Base-by-base conservation (phyloP, 1,284 basidiomycete species). In the Ustilago xerochloae region DNA sequence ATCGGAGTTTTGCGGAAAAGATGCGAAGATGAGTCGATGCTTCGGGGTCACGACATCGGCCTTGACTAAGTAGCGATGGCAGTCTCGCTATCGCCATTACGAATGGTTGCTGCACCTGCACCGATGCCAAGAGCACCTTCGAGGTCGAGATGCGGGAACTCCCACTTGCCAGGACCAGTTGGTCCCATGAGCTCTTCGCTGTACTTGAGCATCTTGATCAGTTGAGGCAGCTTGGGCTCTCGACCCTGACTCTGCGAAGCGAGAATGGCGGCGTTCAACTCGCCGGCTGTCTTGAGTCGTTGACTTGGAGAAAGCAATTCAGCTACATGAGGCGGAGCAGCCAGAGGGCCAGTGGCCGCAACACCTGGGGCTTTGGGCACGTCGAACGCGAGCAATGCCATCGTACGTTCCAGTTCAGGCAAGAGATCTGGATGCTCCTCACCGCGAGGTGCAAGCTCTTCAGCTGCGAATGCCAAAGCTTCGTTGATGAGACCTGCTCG, bases 381-480 rank as follows among this genome's bases (percentile, higher is more conserved):
- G 43, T 93, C 92, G 85, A 97, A 98, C 8, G 94, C 95, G 8
- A 99, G 87, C 45, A 99, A 86, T 22, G 94, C 93, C 94, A 99
- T 98, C 18, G 95, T 97, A 50, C 91, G 88, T 85, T 99, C 96
- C 33, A 99, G 87, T 81, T 98, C 95, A 15, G 89, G 87, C 24
- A 99, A 87, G 84, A 97, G 97, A 81, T 97, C 92, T 0, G 94
- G 94, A 62, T 91, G 92, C 87, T 97, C 93, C 80, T 97, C 93
- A 2, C 94, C 96, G 8, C 94, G 90, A 12, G 94, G 94, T 2
- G 96, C 96, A 4, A 99, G 88, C 84, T 98, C 94, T 52, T 91
- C 89, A 70, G 97, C 93, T 0, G 96, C 96, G 86, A 99, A 98
- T 60, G 89, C 86, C 35, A 99, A 86, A 0, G 96, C 96, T 51